Base-by-base conservation (phyloP, 2,329 filamentous ascomycete species). In the Lasiodiplodia theobromae region DNA sequence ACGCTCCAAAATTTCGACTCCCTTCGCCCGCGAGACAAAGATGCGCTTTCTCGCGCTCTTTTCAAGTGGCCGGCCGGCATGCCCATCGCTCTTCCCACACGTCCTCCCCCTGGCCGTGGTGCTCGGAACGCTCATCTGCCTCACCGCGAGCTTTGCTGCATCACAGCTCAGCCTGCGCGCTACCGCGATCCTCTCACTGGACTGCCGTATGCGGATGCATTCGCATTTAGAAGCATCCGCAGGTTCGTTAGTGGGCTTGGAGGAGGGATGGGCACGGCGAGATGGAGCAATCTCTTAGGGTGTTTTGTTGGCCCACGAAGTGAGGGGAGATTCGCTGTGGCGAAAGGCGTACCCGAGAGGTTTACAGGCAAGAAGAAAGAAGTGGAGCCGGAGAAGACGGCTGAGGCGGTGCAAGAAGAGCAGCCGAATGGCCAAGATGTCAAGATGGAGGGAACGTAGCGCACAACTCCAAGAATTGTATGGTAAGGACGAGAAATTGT, bases 141-240 rank as follows among this genome's bases (percentile, higher is more conserved):
- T 66, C 71, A 71, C 67, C 79, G 78, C 70, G 82, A 86, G 54
- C 83, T 90, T 38, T 99, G 96, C 78, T 91, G 90, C 60, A 94
- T 98, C 76, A 97, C 93, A 1, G 91, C 91, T 74, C 87, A 90
- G 66, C 88, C 90, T 4, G 96, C 95, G 14, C 89, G 89, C 67
- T 98, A 96, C 79, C 88, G 90, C 28, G 96, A 99, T 78, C 93
- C 94, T 0, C 87, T 88, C 72, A 98, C 95, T 0, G 92, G 92
- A 0, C 85, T 98, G 18, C 88, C 90, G 0, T 99, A 95, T 80
- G 87, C 88, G 71, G 95, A 95, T 77, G 84, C 88, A 53, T 87
- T 90, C 71, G 94, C 94, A 0, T 97, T 94, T 81, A 89, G 89
- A 73, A 90, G 96, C 78, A 91, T 98, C 56, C 91, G 92, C 74